Percentiles rank a stretch among this genome's conserved stretches.
Conservation (phyloP, 371 early-diverging fungal genomes). For the Circinella umbellata region DNA sequence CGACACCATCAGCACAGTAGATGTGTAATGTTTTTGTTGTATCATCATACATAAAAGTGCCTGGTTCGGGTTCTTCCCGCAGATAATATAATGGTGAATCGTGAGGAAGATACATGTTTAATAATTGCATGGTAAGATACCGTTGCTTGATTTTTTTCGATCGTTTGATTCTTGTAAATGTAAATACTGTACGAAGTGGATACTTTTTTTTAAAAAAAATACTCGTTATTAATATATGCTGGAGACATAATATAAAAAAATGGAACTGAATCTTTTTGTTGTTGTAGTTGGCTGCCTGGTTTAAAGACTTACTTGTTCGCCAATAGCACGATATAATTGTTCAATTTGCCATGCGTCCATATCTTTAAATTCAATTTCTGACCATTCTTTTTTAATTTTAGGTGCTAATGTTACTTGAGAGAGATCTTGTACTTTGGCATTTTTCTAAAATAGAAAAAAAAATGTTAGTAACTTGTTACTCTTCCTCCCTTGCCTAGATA, state of each 20-base stretch:
- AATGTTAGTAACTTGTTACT: not conserved
- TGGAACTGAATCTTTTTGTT: slow-evolving; percentile 4
- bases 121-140: slow-evolving; percentile 28
- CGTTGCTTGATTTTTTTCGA: slow-evolving; percentile 26
- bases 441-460: slow-evolving; percentile 26
- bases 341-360: slow-evolving; percentile 70
- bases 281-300: too few relatives aligned
- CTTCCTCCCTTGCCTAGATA: not conserved
- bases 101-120: slow-evolving; percentile 28
- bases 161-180: slow-evolving; percentile 23
- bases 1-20: slow-evolving; percentile 46
- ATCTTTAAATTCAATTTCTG: slow-evolving; percentile 63
- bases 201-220: slow-evolving; percentile 22
- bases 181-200: slow-evolving; percentile 40
- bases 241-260: not conserved
- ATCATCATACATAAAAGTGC: slow-evolving; percentile 49
- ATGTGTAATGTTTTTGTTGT: slow-evolving; percentile 45
- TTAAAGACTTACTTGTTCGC: slow-evolving; percentile 62
- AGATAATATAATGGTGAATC: slow-evolving; percentile 18
- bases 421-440: slow-evolving; percentile 70
- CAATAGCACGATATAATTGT: slow-evolving; percentile 75
- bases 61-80: slow-evolving; percentile 39
- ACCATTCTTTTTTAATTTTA: slow-evolving; percentile 66
- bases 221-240: not conserved
- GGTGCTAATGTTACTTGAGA: slow-evolving; percentile 74